Evolutionary conservation across 352 stramenopile species (phyloP), one percentile per base, ranked within the genome.

Genomic region (Globisporangium alternatum): DNA sequence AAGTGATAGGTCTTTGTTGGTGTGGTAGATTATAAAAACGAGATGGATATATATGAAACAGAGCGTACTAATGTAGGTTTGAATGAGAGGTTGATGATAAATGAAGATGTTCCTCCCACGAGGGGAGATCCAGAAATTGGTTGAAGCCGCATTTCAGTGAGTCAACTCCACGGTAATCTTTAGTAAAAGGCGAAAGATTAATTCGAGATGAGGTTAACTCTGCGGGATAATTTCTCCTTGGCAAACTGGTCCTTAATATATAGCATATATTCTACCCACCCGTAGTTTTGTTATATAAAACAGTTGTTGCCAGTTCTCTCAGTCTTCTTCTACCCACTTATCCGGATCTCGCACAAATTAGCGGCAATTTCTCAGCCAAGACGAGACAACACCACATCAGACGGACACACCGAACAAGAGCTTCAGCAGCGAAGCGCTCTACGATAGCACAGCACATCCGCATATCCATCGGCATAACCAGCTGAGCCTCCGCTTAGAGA

Each of bases 171-270:
- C 88, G 84, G 86, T 90, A 94, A 93, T 95, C 86, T 94, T 92
- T 96, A 95, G 86, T 95, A 95, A 95, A 96, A 96, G 88, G 88
- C 88, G 88, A 96, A 96, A 96, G 88, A 95, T 96, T 94, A 85
- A 65, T 90, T 73, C 77, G 80, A 71, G 58, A 83, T 91, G 82
- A 84, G 76, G 76, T 83, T 71, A 82, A 87, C 74, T 83, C 66
- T 81, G 76, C 49, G 60, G 60, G 19, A 65, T 65, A 43, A 1
- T 21, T 28, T 9, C 2, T 0, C 7, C 0, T 4, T 1, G 0
- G 17, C 0, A 30, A 12, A 6, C 7, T 12, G 15, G 15, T 4
- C 7, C 1, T 2, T 6, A 13, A 10, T 19, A 3, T 35, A 25
- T 48, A 39, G 2, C 9, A 9, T 3, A 10, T 4, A 1, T 19